Percentiles rank a stretch among this genome's conserved stretches.
These are phyloP conservation scores for Smittium mucronatum DNA, from an alignment of 371 early-diverging fungal genomes.

Conservation along the genomic window DNA sequence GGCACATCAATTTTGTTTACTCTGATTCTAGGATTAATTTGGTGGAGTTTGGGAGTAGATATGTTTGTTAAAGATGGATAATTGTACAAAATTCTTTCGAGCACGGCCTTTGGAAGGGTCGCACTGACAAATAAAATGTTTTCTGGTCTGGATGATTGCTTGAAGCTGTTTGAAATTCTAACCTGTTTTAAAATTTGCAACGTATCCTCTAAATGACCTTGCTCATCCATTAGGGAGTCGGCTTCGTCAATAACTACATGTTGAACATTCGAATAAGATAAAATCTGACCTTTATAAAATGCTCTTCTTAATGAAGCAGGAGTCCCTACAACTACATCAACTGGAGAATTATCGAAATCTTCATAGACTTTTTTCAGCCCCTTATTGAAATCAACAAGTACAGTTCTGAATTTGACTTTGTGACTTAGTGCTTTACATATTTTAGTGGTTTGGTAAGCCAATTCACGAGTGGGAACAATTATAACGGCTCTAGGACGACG, in stretches of 20 bases:
- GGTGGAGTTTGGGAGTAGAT: constrained; percentile 73
- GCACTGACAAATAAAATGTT: constrained; percentile 57
- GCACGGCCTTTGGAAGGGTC: constrained; percentile 71
- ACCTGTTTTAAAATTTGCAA: constrained; percentile 31
- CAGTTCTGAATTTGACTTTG: constrained; percentile 49
- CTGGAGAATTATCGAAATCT: constrained; percentile 33
- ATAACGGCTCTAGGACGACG: constrained; percentile 70
- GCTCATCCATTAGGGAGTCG: constrained; percentile 73
- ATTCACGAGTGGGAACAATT: constrained; percentile 91
- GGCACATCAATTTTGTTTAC: constrained; percentile 72
- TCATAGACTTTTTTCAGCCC: constrained; percentile 18
- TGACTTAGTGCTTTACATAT: constrained; percentile 56
- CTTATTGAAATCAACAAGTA: constrained; percentile 40
- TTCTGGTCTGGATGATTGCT: constrained; percentile 10
- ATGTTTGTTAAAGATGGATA: constrained; percentile 49
- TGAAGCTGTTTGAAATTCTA: background rate
- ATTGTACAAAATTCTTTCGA: constrained; percentile 39
- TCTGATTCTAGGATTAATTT: constrained; percentile 53
- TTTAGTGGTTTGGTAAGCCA: constrained; percentile 69
- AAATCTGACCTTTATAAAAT: constrained; percentile 29
- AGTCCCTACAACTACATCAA: constrained; percentile 74
- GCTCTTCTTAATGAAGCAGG: constrained; percentile 34
- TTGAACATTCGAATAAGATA: constrained; percentile 43
- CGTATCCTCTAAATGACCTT: constrained; percentile 59
- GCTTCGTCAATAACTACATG: constrained; percentile 84